phyloP scores from a whole-genome alignment of 768 basidiomycete species.

The Saitozyma sp. region DNA sequence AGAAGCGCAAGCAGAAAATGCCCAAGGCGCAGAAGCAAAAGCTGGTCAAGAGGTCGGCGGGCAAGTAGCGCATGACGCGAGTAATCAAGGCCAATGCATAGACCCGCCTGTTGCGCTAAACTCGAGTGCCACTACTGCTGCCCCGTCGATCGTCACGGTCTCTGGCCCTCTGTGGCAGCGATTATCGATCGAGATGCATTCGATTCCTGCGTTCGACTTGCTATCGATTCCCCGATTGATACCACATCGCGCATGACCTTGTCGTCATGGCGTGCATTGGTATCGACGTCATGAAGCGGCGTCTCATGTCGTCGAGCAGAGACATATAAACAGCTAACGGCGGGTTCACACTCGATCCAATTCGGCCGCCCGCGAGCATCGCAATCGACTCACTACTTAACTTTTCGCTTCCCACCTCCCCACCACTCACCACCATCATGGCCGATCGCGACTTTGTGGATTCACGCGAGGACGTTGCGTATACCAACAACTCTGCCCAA shows the following conservation, averaged over 20 bases:
- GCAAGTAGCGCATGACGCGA: no score
- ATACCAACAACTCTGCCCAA: constrained; percentile 33
- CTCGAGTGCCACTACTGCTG: no score
- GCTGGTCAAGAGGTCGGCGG: constrained; percentile 62
- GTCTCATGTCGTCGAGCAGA: background rate
- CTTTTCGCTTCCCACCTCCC: background rate
- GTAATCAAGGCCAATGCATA: no score
- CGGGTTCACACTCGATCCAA: background rate
- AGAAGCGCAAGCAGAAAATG: constrained; percentile 88
- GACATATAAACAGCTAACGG: constrained; percentile 1
- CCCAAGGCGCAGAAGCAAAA: constrained; percentile 93
- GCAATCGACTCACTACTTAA: background rate
- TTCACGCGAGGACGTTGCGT: constrained; percentile 12
- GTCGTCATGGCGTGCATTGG: no score
- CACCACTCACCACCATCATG: background rate
- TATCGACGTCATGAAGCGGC: background rate
- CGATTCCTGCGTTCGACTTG: no score
- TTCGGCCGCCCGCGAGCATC: background rate
- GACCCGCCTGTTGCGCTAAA: no score
- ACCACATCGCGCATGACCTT: background rate
- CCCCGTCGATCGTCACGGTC: no score
- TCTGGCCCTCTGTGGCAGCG: no score
- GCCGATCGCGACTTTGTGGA: background rate
- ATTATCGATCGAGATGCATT: no score
- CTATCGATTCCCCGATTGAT: background rate